Evolutionary conservation across 192 early-diverging fungal genomes (phyloP).

Genomic region (Coemansia sp.): DNA sequence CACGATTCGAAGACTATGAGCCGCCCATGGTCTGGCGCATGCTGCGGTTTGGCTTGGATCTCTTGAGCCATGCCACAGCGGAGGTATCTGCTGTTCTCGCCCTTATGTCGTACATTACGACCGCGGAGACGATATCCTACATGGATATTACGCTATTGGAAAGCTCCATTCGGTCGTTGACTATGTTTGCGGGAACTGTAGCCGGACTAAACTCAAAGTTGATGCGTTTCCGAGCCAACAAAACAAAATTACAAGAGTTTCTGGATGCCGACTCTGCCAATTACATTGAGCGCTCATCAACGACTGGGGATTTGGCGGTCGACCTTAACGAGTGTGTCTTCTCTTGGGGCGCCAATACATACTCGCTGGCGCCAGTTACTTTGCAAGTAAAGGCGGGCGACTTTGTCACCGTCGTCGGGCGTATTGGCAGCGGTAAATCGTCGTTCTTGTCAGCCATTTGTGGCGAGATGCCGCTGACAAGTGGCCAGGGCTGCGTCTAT

Average conservation of each 20-base stretch:
- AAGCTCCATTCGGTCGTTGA: slow-evolving; percentile 24
- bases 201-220: neutral
- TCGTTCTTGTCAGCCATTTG: slow-evolving; percentile 66
- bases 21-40: slow-evolving; percentile 32
- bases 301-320: neutral
- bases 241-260: slow-evolving; percentile 6
- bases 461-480: slow-evolving; percentile 78
- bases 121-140: slow-evolving; percentile 15
- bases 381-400: slow-evolving; percentile 64
- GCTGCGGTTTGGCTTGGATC: slow-evolving; percentile 4
- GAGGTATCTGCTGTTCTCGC: slow-evolving; percentile 57
- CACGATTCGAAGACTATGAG: neutral
- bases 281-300: neutral
- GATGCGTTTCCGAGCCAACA: neutral
- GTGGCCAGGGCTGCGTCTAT: slow-evolving; percentile 65
- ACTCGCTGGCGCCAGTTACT: slow-evolving; percentile 60
- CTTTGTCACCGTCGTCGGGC: slow-evolving; percentile 77
- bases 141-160: slow-evolving; percentile 16
- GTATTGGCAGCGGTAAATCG: slow-evolving; percentile 76
- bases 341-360: slow-evolving; percentile 27
- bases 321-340: slow-evolving; percentile 26
- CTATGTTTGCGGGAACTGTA: slow-evolving; percentile 1
- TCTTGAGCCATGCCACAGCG: slow-evolving; percentile 38
- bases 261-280: neutral
- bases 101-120: slow-evolving; percentile 57